Conservation (phyloP, 192 early-diverging fungal genomes). For the Mycoemilia scoparia region DNA sequence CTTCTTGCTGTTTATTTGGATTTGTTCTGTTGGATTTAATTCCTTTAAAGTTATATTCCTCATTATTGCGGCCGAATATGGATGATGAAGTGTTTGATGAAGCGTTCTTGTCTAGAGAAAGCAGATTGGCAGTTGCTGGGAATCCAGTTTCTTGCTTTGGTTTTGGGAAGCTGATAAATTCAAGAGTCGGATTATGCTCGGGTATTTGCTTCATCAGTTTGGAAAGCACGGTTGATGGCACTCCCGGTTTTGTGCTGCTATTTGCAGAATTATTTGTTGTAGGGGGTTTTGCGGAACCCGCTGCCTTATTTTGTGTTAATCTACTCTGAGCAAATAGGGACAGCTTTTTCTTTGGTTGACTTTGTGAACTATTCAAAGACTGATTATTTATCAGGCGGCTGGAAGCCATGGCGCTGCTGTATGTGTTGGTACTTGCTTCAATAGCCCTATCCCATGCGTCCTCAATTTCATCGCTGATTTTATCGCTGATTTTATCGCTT, state of each 20-base stretch:
- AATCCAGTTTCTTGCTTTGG: constrained; percentile 10
- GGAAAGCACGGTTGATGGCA: constrained; percentile 23
- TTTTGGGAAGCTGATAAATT: constrained; percentile 6
- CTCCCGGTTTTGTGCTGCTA: not conserved
- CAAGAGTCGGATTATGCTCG: constrained; percentile 7
- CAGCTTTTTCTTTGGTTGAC: constrained; percentile 5
- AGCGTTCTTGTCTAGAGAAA: not conserved
- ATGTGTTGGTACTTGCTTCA: not conserved
- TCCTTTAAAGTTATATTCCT: not conserved
- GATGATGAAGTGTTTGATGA: not conserved
- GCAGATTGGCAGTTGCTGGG: constrained; percentile 10
- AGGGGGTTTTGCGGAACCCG: not conserved
- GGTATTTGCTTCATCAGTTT: constrained; percentile 27
- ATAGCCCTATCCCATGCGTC: not conserved
- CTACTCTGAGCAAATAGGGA: constrained; percentile 30
- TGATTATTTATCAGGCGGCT: not conserved
- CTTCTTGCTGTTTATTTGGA: not conserved
- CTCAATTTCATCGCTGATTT: not conserved
- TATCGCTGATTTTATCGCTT: not conserved
- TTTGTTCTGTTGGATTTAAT: not conserved
- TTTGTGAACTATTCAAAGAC: not conserved
- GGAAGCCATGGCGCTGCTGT: not conserved
- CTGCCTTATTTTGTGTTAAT: constrained; percentile 8
- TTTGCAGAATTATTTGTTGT: not conserved
- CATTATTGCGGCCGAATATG: not conserved